Evolutionary conservation across 1,139 yeast genomes (phyloP).

Genomic region (Debaryomyces sp.): DNA sequence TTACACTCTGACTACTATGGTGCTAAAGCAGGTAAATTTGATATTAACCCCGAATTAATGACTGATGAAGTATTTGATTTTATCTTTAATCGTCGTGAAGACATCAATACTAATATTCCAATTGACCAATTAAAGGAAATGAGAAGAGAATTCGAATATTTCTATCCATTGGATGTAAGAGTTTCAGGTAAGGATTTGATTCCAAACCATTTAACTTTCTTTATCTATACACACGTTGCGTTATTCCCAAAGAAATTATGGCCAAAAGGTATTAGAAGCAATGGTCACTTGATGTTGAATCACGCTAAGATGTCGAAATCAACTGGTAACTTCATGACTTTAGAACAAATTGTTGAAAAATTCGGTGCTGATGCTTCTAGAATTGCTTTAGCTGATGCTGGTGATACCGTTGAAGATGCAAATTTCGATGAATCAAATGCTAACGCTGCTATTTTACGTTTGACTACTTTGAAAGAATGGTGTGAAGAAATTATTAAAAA

Average conservation of each 20-base stretch:
- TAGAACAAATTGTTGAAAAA: conserved; percentile 79
- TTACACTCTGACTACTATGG: conserved; percentile 90
- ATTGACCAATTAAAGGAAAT: conserved; percentile 64
- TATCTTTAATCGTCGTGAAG: conserved; percentile 75
- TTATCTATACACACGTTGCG: conserved; percentile 90
- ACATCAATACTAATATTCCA: conserved; percentile 63
- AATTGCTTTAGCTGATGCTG: conserved; percentile 98
- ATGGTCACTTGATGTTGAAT: conserved; percentile 93
- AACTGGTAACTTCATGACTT: conserved; percentile 95
- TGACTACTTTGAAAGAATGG: conserved; percentile 94
- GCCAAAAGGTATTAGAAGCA: conserved; percentile 94
- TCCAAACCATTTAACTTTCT: conserved; percentile 96
- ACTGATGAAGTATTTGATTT: conserved; percentile 94
- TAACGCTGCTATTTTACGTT: conserved; percentile 94
- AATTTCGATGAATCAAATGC: conserved; percentile 97
- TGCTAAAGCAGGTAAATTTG: conserved; percentile 66
- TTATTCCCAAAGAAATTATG: conserved; percentile 86
- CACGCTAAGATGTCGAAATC: conserved; percentile 98
- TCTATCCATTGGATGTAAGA: conserved; percentile 90
- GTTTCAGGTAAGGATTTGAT: conserved; percentile 96
- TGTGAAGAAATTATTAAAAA: conserved; percentile 70
- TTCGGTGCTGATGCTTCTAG: conserved; percentile 98
- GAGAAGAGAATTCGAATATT: conserved; percentile 94
- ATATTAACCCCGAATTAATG: conserved; percentile 82
- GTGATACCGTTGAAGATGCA: conserved; percentile 97